Base-by-base conservation (phyloP, 805 yeast genomes). In the Tetrapisispora fleetii region DNA sequence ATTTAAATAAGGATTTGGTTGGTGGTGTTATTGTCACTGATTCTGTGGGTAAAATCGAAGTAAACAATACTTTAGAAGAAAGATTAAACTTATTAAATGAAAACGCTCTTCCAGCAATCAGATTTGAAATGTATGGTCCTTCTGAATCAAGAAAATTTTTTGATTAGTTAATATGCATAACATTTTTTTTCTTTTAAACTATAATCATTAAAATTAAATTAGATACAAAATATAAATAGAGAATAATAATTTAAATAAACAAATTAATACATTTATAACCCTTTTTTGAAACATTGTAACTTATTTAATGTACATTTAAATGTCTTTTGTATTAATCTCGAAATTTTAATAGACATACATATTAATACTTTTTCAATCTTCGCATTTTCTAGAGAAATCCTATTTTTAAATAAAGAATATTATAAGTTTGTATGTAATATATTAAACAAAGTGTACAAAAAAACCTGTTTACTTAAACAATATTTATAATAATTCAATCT, bases 11-110 rank as follows among this genome's bases (percentile, higher is more conserved):
- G 41, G 82, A 80, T 45, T 62, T 73, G 53, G 57, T 69, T 48
- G 99, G 99, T 54, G 99, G 99, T 64, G 87, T 81, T 37, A 68
- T 88, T 43, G 75, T 87, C 43, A 67, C 77, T 48, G 85, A 85
- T 63, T 77, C 77, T 36, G 67, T 77, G 40, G 95, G 95, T 48
- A 87, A 85, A 71, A 89, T 93, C 56, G 90, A 84, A 58, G 87
- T 93, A 49, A 76, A 86, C 70, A 93, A 93, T 74, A 90, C 99
- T 43, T 77, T 93, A 61, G 96, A 89, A 62, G 97, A 90, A 74
- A 86, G 99, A 72, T 79, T 93, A 62, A 78, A 82, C 60, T 70
- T 93, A 53, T 76, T 93, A 59, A 77, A 85, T 37, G 85, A 85
- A 65, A 86, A 81, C 60, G 85, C 96, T 8, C 78, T 93, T 57